Conservation (phyloP, 768 basidiomycete genomes). For the Leccinum arenicola region DNA sequence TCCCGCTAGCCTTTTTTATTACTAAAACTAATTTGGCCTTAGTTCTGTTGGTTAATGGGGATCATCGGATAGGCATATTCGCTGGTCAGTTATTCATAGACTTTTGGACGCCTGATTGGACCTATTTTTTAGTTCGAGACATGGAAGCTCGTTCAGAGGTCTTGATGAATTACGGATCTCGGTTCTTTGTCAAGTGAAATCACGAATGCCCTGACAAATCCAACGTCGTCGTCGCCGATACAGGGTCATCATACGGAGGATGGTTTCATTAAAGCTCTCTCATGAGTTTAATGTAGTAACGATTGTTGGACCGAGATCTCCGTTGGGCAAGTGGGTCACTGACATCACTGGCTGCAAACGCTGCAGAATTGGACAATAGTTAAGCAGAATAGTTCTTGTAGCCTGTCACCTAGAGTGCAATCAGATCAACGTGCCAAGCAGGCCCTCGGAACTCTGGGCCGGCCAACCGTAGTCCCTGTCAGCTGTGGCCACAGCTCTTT, state of each 20-base stretch:
- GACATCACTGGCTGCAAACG: not conserved
- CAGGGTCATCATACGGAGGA: constrained; percentile 1
- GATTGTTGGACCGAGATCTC: not conserved
- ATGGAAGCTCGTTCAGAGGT: constrained; percentile 48
- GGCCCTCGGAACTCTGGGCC: not conserved
- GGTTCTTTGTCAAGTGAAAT: constrained; percentile 37
- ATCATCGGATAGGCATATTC: constrained; percentile 65
- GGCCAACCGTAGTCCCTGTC: not conserved
- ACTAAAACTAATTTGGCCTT: constrained; percentile 2
- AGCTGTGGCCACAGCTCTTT: not conserved
- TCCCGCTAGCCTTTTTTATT: not conserved
- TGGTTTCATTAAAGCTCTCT: constrained; percentile 7
- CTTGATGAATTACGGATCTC: constrained; percentile 55
- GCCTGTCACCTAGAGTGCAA: not conserved
- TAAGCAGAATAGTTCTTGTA: not conserved
- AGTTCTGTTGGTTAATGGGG: constrained; percentile 64
- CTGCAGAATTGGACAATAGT: not conserved
- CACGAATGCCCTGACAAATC: not conserved
- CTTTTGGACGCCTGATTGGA: not conserved
- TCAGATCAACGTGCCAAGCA: not conserved
- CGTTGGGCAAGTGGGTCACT: not conserved
- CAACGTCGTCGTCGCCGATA: not conserved
- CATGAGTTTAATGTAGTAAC: not conserved
- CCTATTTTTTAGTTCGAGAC: constrained; percentile 30
- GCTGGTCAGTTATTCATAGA: constrained; percentile 11